Base-by-base conservation (phyloP, 176 grass and related monocot species). In the Themeda triandra region DNA sequence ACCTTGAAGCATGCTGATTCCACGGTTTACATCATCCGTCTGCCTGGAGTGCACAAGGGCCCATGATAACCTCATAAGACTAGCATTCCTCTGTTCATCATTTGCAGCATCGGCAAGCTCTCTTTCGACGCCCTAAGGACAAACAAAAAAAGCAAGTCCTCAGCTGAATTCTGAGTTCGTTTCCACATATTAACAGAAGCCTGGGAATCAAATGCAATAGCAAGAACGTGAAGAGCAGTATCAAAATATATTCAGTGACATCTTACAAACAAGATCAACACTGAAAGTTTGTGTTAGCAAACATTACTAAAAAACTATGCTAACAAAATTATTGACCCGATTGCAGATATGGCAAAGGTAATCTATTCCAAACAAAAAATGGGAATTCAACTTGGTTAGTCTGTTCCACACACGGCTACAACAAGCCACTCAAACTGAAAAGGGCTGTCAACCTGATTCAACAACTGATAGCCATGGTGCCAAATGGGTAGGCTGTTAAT, bases 1-100 rank as follows among this genome's bases (percentile, higher is more conserved):
- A 98, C 96, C 96, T 93, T 98, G 89, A 84, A 98, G 73, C 96
- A 98, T 98, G 91, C 76, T 91, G 24, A 98, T 92, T 75, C 96
- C 96, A 70, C 96, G 96, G 64, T 95, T 98, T 69, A 98, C 91
- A 86, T 98, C 93, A 42, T 92, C 93, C 8, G 84, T 74, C 7
- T 93, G 80, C 86, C 69, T 93, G 37, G 96, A 98, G 71, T 98
- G 96, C 49, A 98, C 96, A 64, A 98, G 96, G 53, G 96, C 93
- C 96, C 96, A 95, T 19, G 96, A 98, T 30, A 95, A 83, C 87
- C 96, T 98, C 96, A 98, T 98, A 42, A 98, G 69, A 42, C 96
- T 92, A 37, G 87, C 89, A 6, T 77, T 92, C 86, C 93, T 93
- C 32, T 92, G 87, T 30, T 93, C 87, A 63, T 89, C 88, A 18